Evolutionary conservation across 257 asterid species (phyloP), one percentile per base, ranked within the genome.

Genomic region (Ilex aquifolium): DNA sequence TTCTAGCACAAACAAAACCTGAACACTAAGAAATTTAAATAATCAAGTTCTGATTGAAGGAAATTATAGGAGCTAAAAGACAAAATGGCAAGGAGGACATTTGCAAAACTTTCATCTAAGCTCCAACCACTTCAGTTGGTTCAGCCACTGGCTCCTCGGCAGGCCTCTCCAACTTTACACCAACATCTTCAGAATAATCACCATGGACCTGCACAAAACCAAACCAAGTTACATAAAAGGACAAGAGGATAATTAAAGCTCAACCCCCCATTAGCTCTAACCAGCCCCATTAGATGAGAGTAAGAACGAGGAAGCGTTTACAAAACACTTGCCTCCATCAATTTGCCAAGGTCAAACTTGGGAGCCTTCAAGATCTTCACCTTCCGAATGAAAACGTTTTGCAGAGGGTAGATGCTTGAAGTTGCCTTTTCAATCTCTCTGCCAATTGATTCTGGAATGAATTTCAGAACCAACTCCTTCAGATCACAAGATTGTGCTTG

Each of bases 351-450:
- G 78, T 90, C 95, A 39, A 87, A 90, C 61, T 87, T 90, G 48
- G 97, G 97, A 36, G 97, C 87, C 54, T 87, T 90, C 83, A 90
- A 71, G 66, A 90, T 87, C 75, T 90, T 90, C 30, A 81, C 95
- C 76, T 90, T 90, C 75, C 92, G 77, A 55, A 90, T 79, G 52
- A 61, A 90, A 17, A 90, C 95, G 56, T 87, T 90, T 74, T 87
- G 95, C 57, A 87, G 77, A 1, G 97, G 97, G 69, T 83, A 90
- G 27, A 90, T 90, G 74, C 88, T 70, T 16, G 90, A 78, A 29
- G 95, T 90, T 2, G 95, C 88, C 73, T 86, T 88, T 75, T 88
- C 96, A 53, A 88, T 88, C 70, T 88, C 96, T n/a, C 88, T 85
- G 31, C 95, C 95, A 31, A 90, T 90, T 12, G 91, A 79, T 67